Percentiles rank a stretch among this genome's conserved stretches.
Evolutionary conservation across 495 filamentous ascomycete genomes (phyloP).

Genomic region (Aspergillus ellipticus): DNA sequence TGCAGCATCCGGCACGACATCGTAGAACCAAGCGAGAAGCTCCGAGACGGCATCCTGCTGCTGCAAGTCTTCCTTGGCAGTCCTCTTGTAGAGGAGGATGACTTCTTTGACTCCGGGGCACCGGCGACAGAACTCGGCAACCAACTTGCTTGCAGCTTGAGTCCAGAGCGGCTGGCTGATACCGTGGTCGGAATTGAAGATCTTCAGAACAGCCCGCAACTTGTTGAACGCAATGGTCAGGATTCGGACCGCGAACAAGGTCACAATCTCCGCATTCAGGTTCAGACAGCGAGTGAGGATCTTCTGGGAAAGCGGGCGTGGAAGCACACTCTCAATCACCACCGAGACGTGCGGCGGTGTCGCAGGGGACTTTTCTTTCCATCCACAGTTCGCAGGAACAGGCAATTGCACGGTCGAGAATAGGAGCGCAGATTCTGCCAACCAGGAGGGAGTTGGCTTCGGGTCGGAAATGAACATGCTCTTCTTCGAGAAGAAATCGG

Average conservation of each 20-base stretch:
- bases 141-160: constrained; percentile 59
- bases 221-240: constrained; percentile 77
- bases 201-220: constrained; percentile 51
- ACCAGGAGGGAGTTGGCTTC: constrained; percentile 87
- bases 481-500: constrained; percentile 77
- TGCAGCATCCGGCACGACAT: constrained; percentile 74
- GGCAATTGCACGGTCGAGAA: constrained; percentile 73
- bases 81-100: constrained; percentile 62
- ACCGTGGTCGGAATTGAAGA: constrained; percentile 38
- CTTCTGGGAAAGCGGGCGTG: constrained; percentile 75
- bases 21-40: constrained; percentile 74
- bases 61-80: constrained; percentile 61
- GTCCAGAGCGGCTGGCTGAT: constrained; percentile 54
- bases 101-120: constrained; percentile 77
- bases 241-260: constrained; percentile 76
- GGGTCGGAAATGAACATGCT: constrained; percentile 83
- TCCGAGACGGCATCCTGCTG: constrained; percentile 75
- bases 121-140: constrained; percentile 70
- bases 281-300: constrained; percentile 73
- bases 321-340: constrained; percentile 80
- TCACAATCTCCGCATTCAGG: constrained; percentile 68
- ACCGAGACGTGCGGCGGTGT: constrained; percentile 72
- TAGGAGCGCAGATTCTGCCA: constrained; percentile 84
- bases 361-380: constrained; percentile 43
- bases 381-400: constrained; percentile 67